A percentile compares a stretch with the other conserved stretches of the same genome.
These are phyloP conservation scores for Pseudomassariella vexata DNA, from an alignment of 2,329 filamentous ascomycete genomes.

Conservation along the genomic window DNA sequence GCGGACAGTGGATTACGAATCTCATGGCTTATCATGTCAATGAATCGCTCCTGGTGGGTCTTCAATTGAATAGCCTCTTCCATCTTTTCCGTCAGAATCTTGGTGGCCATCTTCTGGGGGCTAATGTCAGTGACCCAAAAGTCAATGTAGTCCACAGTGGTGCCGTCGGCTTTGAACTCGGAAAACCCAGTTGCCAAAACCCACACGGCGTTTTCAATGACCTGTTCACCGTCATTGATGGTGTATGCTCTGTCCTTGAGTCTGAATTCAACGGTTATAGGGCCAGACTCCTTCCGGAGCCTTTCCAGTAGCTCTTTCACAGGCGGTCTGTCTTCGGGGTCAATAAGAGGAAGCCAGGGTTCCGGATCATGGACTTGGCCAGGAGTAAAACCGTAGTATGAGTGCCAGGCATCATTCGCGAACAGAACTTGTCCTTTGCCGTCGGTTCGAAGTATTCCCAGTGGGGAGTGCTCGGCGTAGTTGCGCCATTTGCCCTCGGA, in stretches of 20 bases:
- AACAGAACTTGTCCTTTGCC: constrained; percentile 16
- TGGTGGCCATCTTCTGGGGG: constrained; percentile 19
- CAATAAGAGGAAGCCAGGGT: constrained; percentile 17
- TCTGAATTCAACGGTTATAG: constrained; percentile 16
- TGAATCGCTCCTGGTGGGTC: constrained; percentile 21
- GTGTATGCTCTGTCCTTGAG: constrained; percentile 15
- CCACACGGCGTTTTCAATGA: constrained; percentile 15
- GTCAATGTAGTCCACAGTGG: constrained; percentile 18
- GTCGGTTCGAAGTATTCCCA: constrained; percentile 20
- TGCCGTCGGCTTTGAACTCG: constrained; percentile 15
- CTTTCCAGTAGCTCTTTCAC: constrained; percentile 13
- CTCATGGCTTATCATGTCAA: constrained; percentile 24
- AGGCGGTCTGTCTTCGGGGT: constrained; percentile 11
- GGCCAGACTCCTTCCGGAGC: constrained; percentile 8
- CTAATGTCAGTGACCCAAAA: constrained; percentile 23
- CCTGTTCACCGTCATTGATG: constrained; percentile 14
- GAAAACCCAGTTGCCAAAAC: constrained; percentile 17
- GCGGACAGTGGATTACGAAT: constrained; percentile 22
- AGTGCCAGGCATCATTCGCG: constrained; percentile 18
- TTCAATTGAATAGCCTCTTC: constrained; percentile 20
- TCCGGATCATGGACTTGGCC: constrained; percentile 10
- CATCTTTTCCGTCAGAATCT: constrained; percentile 19
- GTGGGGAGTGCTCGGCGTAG: constrained; percentile 19
- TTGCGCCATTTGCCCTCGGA: constrained; percentile 18
- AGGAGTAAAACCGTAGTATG: constrained; percentile 13